Conservation (phyloP, 2,329 filamentous ascomycete genomes). For the Aspergillus tubingensis region DNA sequence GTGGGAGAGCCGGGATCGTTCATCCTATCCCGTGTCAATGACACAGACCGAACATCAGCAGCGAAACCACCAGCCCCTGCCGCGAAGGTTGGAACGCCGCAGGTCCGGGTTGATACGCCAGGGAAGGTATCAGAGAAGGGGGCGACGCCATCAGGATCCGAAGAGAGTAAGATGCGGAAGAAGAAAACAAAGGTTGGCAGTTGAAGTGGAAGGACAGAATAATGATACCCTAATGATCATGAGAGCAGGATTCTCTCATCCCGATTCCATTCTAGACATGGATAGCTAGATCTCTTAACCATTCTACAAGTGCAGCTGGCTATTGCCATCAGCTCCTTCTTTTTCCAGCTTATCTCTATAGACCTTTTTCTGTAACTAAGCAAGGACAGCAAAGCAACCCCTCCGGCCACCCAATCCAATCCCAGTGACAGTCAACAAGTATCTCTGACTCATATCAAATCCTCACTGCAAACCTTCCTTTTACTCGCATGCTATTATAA, state of each 20-base stretch:
- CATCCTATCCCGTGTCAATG: constrained; percentile 51
- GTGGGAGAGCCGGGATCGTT: constrained; percentile 65
- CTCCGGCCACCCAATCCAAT: background rate
- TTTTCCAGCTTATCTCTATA: no score
- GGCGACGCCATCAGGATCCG: constrained; percentile 34
- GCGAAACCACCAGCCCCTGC: constrained; percentile 24
- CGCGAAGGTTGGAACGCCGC: constrained; percentile 32
- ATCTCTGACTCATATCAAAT: no score
- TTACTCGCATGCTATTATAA: background rate
- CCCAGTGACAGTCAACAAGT: no score
- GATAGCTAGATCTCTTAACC: background rate
- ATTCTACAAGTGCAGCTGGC: no score
- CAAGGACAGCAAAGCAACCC: no score
- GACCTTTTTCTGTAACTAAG: no score
- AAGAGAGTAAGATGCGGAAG: constrained; percentile 39
- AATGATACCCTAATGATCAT: constrained; percentile 5
- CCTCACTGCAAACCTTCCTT: no score
- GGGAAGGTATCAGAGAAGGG: constrained; percentile 34
- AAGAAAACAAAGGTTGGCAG: constrained; percentile 38
- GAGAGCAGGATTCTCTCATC: constrained; percentile 1
- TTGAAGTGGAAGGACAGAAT: constrained; percentile 17
- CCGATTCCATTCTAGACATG: background rate
- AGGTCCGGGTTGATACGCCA: constrained; percentile 36
- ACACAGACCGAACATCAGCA: constrained; percentile 27
- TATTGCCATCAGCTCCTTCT: no score